These are phyloP conservation scores for Forsythia viridissima DNA, from an alignment of 257 asterid species.

Conservation along the genomic window DNA sequence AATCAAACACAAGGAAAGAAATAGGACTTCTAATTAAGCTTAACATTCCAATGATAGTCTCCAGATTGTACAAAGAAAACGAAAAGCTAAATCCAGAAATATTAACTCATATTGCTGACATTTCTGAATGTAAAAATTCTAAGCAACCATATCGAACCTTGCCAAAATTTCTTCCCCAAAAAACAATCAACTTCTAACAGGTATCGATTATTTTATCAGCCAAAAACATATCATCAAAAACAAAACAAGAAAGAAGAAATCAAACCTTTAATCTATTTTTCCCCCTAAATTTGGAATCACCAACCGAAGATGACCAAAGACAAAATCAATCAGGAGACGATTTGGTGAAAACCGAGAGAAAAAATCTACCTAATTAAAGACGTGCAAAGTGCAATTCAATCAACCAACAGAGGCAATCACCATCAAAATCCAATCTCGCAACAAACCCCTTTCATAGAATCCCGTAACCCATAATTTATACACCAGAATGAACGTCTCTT, in stretches of 20 bases:
- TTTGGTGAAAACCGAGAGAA: conserved; percentile 11
- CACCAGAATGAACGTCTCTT: not conserved
- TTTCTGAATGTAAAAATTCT: conserved; percentile 3
- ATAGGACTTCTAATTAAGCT: not conserved
- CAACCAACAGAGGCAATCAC: conserved; percentile 13
- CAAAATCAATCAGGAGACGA: conserved; percentile 1
- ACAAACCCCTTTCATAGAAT: conserved; percentile 20
- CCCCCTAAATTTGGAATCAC: not conserved
- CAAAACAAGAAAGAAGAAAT: not conserved
- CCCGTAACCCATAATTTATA: conserved; percentile 7
- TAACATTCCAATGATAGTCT: not conserved
- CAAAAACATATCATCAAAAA: not conserved
- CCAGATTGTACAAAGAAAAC: no score
- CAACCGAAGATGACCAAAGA: conserved; percentile 17
- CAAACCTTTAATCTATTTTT: conserved; percentile 3
- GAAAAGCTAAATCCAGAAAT: not conserved
- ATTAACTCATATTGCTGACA: not conserved
- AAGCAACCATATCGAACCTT: not conserved
- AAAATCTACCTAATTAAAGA: not conserved
- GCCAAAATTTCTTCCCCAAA: not conserved
- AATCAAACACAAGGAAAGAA: not conserved
- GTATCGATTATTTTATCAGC: not conserved
- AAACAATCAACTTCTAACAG: conserved; percentile 9
- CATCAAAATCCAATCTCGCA: conserved; percentile 7
- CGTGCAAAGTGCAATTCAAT: not conserved